Percentiles rank a stretch among this genome's conserved stretches.
phyloP scores from a whole-genome alignment of 345 rosid species.

The Gossypium bickii region DNA sequence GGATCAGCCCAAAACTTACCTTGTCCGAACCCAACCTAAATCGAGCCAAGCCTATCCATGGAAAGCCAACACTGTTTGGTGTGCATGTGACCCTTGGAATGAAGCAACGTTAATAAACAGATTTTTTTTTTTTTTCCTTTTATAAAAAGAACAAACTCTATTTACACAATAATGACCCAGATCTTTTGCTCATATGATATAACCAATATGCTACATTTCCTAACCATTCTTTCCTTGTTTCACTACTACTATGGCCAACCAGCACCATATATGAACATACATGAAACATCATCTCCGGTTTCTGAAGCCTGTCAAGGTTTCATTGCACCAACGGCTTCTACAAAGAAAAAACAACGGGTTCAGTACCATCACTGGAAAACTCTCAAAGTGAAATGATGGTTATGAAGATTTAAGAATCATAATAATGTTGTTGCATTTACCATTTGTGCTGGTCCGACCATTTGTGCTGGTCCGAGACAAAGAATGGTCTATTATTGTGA shows the following conservation, averaged over 20 bases:
- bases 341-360: not conserved
- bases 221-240: not conserved
- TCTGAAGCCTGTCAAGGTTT: not conserved
- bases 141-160: slow-evolving; percentile 3
- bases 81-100: not conserved
- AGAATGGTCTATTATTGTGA: slow-evolving; percentile 23
- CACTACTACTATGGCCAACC: slow-evolving; percentile 1
- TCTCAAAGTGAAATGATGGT: not conserved
- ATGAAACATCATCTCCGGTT: not conserved
- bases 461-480: not conserved
- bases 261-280: slow-evolving; percentile 9
- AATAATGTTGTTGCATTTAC: not conserved
- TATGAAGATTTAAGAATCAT: not conserved
- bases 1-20: no score
- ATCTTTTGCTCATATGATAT: not conserved
- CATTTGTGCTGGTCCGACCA: not conserved
- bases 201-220: slow-evolving; percentile 4
- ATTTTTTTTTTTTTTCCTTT: not conserved
- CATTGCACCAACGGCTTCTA: not conserved
- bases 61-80: no score
- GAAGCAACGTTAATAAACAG: not conserved
- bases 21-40: no score
- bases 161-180: slow-evolving; percentile 16
- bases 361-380: not conserved
- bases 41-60: no score